phyloP scores from a whole-genome alignment of 2,329 filamentous ascomycete species.

The Aspergillus sp. region DNA sequence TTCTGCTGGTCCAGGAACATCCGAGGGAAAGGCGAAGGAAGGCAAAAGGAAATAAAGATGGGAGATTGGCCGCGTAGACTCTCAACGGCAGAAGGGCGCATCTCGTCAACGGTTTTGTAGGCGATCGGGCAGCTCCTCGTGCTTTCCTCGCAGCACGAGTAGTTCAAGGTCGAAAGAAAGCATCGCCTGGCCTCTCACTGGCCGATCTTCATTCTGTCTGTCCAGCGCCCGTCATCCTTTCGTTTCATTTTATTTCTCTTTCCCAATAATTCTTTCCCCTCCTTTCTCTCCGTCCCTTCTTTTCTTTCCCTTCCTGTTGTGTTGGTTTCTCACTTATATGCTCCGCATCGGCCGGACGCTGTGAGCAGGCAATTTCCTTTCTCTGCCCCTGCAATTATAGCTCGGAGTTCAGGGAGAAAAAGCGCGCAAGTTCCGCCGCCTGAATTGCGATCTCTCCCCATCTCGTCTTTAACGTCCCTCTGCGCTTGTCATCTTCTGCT shows the following conservation, averaged over 20 bases:
- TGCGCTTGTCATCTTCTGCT: conserved; percentile 27
- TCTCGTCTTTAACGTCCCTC: conserved; percentile 15
- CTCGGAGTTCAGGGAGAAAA: conserved; percentile 24
- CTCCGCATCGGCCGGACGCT: conserved; percentile 42
- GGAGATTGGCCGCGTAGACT: not conserved
- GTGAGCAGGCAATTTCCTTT: conserved; percentile 40
- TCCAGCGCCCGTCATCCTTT: conserved; percentile 19
- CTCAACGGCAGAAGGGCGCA: not conserved
- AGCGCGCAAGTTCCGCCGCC: not conserved
- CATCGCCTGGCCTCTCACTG: conserved; percentile 21
- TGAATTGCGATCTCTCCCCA: not conserved
- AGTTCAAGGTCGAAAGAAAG: conserved; percentile 11
- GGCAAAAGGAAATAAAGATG: not conserved
- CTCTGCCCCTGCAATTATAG: conserved; percentile 15
- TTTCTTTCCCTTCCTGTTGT: conserved; percentile 18
- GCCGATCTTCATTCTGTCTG: conserved; percentile 30
- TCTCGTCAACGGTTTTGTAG: not conserved
- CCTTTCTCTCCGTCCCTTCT: conserved; percentile 25
- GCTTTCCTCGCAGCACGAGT: conserved; percentile 14
- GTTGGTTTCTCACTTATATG: conserved; percentile 33
- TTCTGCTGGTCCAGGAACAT: not conserved
- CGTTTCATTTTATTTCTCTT: conserved; percentile 11
- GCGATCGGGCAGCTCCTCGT: conserved; percentile 4
- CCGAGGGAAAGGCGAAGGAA: not conserved
- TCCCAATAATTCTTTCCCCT: conserved; percentile 16